Evolutionary conservation across 2,329 filamentous ascomycete species (phyloP).

Genomic region (Phialemoniopsis sp.): DNA sequence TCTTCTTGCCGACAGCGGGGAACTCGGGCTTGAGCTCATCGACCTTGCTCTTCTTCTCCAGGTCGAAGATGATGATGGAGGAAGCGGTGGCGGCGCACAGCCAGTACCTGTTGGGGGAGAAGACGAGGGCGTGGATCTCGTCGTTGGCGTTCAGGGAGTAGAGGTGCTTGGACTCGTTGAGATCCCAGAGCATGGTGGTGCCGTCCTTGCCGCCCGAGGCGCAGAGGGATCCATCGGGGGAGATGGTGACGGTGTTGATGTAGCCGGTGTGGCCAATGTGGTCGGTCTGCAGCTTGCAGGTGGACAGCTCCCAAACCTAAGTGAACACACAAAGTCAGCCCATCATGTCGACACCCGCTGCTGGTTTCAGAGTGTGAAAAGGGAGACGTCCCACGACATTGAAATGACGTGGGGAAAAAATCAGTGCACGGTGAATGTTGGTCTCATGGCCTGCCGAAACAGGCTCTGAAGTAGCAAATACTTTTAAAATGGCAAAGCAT

Average conservation of each 20-base stretch:
- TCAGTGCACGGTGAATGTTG: constrained; percentile 77
- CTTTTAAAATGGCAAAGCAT: constrained; percentile 85
- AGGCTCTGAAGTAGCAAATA: constrained; percentile 99
- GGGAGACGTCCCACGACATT: constrained; percentile 4
- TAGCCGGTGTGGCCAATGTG: constrained; percentile 99
- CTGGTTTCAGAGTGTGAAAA: constrained; percentile 3
- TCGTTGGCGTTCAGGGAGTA: constrained; percentile 99
- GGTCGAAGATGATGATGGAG: constrained; percentile 99
- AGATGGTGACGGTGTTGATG: constrained; percentile 99
- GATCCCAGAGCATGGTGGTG: constrained; percentile 99
- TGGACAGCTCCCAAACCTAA: constrained; percentile 98
- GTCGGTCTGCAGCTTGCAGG: constrained; percentile 99
- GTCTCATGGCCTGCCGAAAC: constrained; percentile 85
- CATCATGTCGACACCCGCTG: neutral
- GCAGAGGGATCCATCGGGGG: constrained; percentile 97
- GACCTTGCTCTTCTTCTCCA: constrained; percentile 99
- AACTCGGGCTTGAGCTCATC: constrained; percentile 99
- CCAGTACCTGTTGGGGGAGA: constrained; percentile 99
- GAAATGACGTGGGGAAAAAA: constrained; percentile 24
- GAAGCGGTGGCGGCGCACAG: constrained; percentile 95
- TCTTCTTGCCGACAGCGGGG: constrained; percentile 96
- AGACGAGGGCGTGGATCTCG: constrained; percentile 99
- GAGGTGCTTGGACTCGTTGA: constrained; percentile 99
- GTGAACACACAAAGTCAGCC: constrained; percentile 1
- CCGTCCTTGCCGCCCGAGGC: constrained; percentile 99